Base-by-base conservation (phyloP, 2,329 filamentous ascomycete species). In the Talaromyces funiculosus region DNA sequence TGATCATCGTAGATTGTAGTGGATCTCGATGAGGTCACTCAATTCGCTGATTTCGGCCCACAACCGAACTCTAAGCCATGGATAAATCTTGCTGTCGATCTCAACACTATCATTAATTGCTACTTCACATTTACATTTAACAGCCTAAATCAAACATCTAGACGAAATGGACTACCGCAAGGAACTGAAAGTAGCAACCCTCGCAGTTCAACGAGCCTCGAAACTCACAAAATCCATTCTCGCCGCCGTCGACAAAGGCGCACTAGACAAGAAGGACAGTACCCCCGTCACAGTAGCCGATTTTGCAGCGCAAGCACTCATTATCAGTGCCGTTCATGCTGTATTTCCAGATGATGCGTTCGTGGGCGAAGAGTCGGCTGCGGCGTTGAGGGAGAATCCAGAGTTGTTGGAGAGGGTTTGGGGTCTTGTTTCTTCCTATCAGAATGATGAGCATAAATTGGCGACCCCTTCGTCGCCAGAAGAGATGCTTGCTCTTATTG, bases 251-350 rank as follows among this genome's bases (percentile, higher is more conserved):
- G 75, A 78, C 63, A 81, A 82, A 65, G 76, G 76, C 60, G 78
- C 77, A 22, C 75, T 85, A 57, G 78, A 81, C 67, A 87, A 87
- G 69, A 76, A 75, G 60, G 85, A 87, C 69, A 74, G 78, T 53
- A 82, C 81, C 0, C 85, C 85, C 24, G 85, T 88, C 55, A 87
- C 85, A 0, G 80, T 85, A 38, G 84, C 84, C 62, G 85, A 87
- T 68, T 86, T 87, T 67, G 84, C 83, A 42, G 81, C 83, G 2
- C 85, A 88, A 69, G 84, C 84, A 9, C 75, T 87, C 37, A 78
- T 88, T 65, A 86, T 86, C 66, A 77, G 76, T 60, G 80, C 82
- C 29, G 73, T 87, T 49, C 82, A 80, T 66, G 70, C 72, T 29
- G 76, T 72, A 51, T 86, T 84, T 64, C 84, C 84, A 0, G 63